Base-by-base conservation (phyloP, 1,284 basidiomycete species). In the Taiwanofungus camphoratus region DNA sequence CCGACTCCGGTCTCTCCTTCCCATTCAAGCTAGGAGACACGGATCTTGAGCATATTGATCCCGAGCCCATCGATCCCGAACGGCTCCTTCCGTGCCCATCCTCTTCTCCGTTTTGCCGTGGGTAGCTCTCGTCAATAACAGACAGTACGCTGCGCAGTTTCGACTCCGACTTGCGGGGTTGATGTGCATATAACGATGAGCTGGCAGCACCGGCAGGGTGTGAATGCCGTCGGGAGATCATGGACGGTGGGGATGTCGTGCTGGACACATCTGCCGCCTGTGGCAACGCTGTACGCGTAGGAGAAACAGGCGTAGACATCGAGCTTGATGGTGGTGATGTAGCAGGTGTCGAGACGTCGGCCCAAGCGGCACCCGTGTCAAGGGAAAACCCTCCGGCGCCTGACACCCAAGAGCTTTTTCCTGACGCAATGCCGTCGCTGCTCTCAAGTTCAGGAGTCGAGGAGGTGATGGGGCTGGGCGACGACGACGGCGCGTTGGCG, bases 141-240 rank as follows among this genome's bases (percentile, higher is more conserved):
- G 80, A 62, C 18, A 87, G 66, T 19, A 82, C 75, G 44, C 69
- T 79, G 32, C 81, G 79, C 31, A 86, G 68, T 58, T 82, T 86
- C 11, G 79, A 79, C 53, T 84, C 82, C 11, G 75, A 67, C 60
- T 80, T 82, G 43, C 76, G 73, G 24, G 68, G 45, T 37, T 58
- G 61, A 35, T 69, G 62, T 29, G 63, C 53, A n/a, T n/a, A n/a
- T n/a, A n/a, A n/a, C n/a, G n/a, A n/a, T 16, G 67, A 58, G 15
- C 60, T 57, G 4, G 63, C 55, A 15, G 61, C 56, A 18, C 67
- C 53, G 3, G 39, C 44, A 15, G 77, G 74, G 26, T 70, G 66
- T 1, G 76, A 74, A 55, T 76, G 71, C 52, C 73, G 69, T 23
- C 77, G 70, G 48, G 54, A 65, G 20, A 65, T 36, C 6, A 55